phyloP scores from a whole-genome alignment of 345 rosid genomes.

The Corchorus olitorius region DNA sequence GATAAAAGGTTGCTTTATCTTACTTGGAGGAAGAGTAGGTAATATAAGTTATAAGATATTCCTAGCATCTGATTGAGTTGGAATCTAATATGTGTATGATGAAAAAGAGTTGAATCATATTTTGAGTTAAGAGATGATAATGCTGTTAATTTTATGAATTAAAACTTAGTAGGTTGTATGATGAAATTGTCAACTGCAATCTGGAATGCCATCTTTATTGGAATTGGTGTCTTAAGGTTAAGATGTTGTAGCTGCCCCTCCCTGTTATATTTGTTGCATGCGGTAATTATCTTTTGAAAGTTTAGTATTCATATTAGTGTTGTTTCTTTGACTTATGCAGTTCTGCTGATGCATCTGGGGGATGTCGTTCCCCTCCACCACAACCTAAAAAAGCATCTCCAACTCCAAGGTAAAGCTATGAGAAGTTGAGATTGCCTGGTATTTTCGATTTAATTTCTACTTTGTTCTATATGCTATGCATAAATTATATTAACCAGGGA shows the following conservation, averaged over 20 bases:
- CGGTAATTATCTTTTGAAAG: background rate
- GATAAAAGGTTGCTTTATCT: background rate
- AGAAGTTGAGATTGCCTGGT: background rate
- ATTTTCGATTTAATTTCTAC: background rate
- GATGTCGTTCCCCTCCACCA: constrained; percentile 74
- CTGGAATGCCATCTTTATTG: background rate
- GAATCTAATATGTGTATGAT: background rate
- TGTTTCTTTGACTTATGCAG: constrained; percentile 29
- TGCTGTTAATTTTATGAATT: background rate
- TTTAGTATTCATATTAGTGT: background rate
- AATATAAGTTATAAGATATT: background rate
- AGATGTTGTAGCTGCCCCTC: background rate
- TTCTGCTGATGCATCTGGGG: constrained; percentile 49
- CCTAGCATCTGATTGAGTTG: background rate
- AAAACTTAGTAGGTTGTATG: background rate
- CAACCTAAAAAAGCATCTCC: constrained; percentile 67
- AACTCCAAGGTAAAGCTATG: constrained; percentile 59
- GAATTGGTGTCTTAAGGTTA: background rate
- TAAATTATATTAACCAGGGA: background rate
- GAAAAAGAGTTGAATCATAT: background rate
- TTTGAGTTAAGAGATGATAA: background rate
- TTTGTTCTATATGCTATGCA: background rate
- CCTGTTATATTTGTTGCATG: background rate
- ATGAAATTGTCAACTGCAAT: background rate
- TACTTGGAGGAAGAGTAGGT: background rate